Evolutionary conservation across 768 basidiomycete species (phyloP).

Genomic region (Pisolithus sp.): DNA sequence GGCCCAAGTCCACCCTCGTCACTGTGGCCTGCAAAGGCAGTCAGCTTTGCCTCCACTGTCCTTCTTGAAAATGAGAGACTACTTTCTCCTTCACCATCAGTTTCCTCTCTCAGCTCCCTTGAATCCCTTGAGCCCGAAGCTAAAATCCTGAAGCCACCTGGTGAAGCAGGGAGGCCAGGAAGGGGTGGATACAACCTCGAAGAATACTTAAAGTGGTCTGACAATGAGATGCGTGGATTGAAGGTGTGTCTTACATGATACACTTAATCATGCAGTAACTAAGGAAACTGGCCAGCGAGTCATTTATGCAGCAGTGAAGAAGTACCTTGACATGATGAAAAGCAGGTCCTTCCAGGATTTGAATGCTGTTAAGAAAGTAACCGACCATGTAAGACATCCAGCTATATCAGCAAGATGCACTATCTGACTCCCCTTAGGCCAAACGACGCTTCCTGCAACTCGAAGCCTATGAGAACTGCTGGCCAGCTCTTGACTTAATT

Average conservation of each 20-base stretch:
- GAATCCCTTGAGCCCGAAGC: neutral
- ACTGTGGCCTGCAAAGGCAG: neutral
- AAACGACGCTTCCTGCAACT: neutral
- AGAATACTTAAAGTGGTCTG: neutral
- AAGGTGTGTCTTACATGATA: neutral
- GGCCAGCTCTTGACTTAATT: slow-evolving; percentile 1
- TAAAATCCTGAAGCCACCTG: neutral
- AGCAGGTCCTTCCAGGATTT: neutral
- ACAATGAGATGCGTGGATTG: neutral
- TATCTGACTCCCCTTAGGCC: neutral
- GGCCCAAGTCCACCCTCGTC: no score
- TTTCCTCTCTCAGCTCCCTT: neutral
- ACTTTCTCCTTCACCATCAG: neutral
- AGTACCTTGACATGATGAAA: neutral
- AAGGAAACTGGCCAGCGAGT: neutral
- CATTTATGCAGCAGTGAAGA: neutral
- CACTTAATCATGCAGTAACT: neutral
- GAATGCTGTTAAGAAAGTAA: neutral
- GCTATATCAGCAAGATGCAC: neutral
- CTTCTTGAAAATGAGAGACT: neutral
- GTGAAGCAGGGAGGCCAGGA: neutral
- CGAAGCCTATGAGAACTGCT: neutral
- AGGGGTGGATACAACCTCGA: neutral
- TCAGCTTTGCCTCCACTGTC: neutral
- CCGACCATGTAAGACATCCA: neutral